Percentiles rank a stretch among this genome's conserved stretches.
phyloP scores from a whole-genome alignment of 805 yeast genomes.

The Debaryomyces maramus region DNA sequence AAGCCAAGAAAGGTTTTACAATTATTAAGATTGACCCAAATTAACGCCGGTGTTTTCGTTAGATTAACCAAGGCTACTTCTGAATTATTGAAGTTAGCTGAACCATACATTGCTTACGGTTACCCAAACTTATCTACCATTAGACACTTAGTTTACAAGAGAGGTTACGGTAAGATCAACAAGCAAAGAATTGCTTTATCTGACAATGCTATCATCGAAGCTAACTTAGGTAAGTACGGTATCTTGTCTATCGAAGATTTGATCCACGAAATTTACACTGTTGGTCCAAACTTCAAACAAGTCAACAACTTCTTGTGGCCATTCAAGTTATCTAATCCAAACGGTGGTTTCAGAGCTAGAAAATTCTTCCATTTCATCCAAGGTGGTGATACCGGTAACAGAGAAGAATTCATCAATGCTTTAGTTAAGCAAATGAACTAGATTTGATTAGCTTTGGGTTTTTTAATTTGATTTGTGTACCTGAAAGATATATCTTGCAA shows the following conservation, averaged over 20 bases:
- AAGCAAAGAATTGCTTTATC: conserved; percentile 90
- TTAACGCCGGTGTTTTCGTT: conserved; percentile 93
- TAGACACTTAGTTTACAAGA: conserved; percentile 93
- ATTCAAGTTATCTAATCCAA: conserved; percentile 94
- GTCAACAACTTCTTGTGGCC: conserved; percentile 99
- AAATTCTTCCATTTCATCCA: conserved; percentile 96
- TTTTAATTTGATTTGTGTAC: conserved; percentile 3
- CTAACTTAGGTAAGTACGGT: conserved; percentile 88
- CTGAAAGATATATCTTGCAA: conserved; percentile 2
- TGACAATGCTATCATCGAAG: conserved; percentile 88
- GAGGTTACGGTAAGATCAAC: conserved; percentile 97
- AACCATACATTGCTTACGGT: conserved; percentile 97
- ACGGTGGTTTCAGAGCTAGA: conserved; percentile 98
- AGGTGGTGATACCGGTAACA: conserved; percentile 99
- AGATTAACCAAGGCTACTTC: conserved; percentile 93
- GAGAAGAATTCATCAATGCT: conserved; percentile 93
- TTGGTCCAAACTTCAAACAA: conserved; percentile 98
- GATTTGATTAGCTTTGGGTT: conserved; percentile 21
- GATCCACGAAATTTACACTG: conserved; percentile 94
- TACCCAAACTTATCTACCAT: conserved; percentile 91
- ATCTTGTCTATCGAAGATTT: conserved; percentile 88
- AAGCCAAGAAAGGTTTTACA: conserved; percentile 99
- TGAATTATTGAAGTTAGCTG: conserved; percentile 90
- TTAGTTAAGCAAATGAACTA: conserved; percentile 93
- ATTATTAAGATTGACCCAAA: conserved; percentile 88